Evolutionary conservation across 1,284 basidiomycete genomes (phyloP), one percentile per base, ranked within the genome.

Genomic region (Lignosus rhinocerotis): DNA sequence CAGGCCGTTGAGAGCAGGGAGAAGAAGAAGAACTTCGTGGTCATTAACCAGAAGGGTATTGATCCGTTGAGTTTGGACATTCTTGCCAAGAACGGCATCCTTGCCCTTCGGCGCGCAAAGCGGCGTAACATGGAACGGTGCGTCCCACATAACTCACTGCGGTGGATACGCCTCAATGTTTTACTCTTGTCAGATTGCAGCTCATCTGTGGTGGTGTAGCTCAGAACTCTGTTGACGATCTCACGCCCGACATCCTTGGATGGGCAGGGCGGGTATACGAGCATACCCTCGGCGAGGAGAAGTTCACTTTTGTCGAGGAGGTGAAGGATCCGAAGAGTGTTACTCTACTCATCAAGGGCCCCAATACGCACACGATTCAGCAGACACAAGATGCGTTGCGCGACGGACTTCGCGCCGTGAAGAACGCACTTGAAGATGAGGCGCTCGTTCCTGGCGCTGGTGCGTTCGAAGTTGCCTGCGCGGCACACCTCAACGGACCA

Each of bases 41-140:
- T 99, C 60, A 91, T 99, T 78, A 99, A 99, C 75, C 97, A 99
- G 77, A 99, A 99, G 78, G 97, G 97, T 68, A 99, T 99, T 65
- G 97, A 99, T 75, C 97, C 97, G 9, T 87, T 99, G 73, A 94
- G 92, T 70, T 83, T 99, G 58, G 97, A 99, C 75, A 90, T 99
- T 51, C 80, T 99, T 34, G 96, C 94, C 50, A 99, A 99, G 83
- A 93, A 96, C 75, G 95, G 94, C 31, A 99, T 99, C 67, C 78
- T 99, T 53, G 97, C 95, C 36, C 82, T 99, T 55, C 86, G 97
- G 66, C 82, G 97, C 59, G 97, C 97, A 31, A 99, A 99, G 82
- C 82, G 97, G 72, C 87, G 97, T 69, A 98, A 96, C 72, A 97
- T 96, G 96, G 96, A 96, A 77, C 85, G 94, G 92, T 93, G 69